Percentiles rank a stretch among this genome's conserved stretches.
phyloP scores from a whole-genome alignment of 1,284 basidiomycete species.

The Stereum hirsutum region DNA sequence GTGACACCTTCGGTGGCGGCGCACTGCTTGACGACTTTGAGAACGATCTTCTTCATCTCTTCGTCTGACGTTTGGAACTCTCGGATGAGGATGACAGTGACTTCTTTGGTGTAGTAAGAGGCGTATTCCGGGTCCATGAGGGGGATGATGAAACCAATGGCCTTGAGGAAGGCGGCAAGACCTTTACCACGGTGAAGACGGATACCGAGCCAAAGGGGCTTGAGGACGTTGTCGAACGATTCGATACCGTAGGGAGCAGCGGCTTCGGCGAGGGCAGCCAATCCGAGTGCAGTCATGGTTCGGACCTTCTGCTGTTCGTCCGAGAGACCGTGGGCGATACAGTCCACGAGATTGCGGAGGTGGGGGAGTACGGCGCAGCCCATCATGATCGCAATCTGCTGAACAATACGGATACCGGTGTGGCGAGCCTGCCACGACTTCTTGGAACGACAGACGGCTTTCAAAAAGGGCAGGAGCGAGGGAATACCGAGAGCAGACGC shows the following conservation, averaged over 20 bases:
- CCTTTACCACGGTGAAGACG: conserved; percentile 97
- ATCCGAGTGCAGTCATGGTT: conserved; percentile 95
- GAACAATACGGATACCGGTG: conserved; percentile 98
- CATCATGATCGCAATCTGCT: conserved; percentile 99
- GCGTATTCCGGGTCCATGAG: conserved; percentile 99
- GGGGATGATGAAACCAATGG: conserved; percentile 98
- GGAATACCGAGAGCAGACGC: conserved; percentile 98
- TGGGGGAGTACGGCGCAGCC: conserved; percentile 98
- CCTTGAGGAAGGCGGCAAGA: conserved; percentile 96
- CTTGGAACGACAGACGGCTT: conserved; percentile 96
- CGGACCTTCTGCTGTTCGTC: conserved; percentile 99
- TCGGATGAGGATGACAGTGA: conserved; percentile 95
- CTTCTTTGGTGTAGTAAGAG: conserved; percentile 96
- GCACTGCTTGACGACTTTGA: conserved; percentile 99
- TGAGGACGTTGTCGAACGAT: conserved; percentile 97
- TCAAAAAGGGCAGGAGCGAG: conserved; percentile 93
- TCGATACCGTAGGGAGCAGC: conserved; percentile 99
- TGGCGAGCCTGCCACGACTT: conserved; percentile 99
- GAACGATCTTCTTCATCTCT: conserved; percentile 99
- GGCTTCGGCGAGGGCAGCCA: conserved; percentile 97
- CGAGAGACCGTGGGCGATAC: conserved; percentile 90
- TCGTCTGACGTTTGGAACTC: conserved; percentile 99
- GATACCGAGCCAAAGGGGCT: conserved; percentile 97
- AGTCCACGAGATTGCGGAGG: conserved; percentile 92
- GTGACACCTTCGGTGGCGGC: conserved; percentile 97